phyloP scores from a whole-genome alignment of 192 early-diverging fungal species.

The Piromyces sp. region DNA sequence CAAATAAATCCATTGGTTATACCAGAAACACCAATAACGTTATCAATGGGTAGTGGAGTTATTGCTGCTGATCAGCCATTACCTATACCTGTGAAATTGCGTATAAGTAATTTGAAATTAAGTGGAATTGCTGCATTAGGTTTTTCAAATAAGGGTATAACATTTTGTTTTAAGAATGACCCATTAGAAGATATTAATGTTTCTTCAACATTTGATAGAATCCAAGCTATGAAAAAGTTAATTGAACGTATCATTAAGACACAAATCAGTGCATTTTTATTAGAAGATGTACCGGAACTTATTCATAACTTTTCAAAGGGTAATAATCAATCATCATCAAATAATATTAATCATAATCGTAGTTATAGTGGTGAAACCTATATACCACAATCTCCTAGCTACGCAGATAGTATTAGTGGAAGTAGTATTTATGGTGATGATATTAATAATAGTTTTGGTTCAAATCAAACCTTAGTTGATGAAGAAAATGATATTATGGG shows the following conservation, averaged over 20 bases:
- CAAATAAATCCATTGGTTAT: constrained; percentile 34
- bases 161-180: constrained; percentile 93
- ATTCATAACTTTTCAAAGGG: constrained; percentile 69
- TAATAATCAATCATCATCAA: background rate
- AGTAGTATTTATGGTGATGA: background rate
- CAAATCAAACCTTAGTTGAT: background rate
- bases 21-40: constrained; percentile 12
- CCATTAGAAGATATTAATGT: constrained; percentile 85
- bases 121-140: constrained; percentile 85
- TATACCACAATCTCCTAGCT: background rate
- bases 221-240: constrained; percentile 69
- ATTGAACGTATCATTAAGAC: constrained; percentile 82
- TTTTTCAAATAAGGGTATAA: constrained; percentile 82
- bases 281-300: constrained; percentile 80
- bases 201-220: constrained; percentile 90
- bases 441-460: background rate
- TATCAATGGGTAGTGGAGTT: constrained; percentile 43
- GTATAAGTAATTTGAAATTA: constrained; percentile 73
- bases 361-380: background rate
- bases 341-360: background rate
- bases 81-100: constrained; percentile 85
- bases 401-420: background rate
- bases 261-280: constrained; percentile 73
- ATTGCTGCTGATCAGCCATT: constrained; percentile 85
- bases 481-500: background rate